Evolutionary conservation across 495 filamentous ascomycete genomes (phyloP).

Genomic region (Tetracladium marchalianum): DNA sequence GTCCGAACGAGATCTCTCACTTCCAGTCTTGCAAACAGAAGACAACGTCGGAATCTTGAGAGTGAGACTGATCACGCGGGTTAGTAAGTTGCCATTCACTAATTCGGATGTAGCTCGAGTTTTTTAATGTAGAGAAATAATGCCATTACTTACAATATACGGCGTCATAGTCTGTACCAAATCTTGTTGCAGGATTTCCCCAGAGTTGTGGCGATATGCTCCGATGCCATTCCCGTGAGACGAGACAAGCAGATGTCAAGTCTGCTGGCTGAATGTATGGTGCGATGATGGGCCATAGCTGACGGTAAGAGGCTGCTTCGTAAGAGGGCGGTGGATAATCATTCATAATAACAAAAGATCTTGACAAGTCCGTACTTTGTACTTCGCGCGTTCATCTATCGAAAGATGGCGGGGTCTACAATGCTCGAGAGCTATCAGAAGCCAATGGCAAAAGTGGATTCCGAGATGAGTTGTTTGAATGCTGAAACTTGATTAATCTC

Average conservation of each 20-base stretch:
- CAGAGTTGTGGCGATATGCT: slow-evolving; percentile 54
- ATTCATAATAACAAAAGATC: not conserved
- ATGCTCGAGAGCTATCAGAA: no score
- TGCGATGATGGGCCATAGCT: slow-evolving; percentile 54
- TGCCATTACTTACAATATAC: slow-evolving; percentile 40
- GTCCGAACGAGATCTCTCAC: slow-evolving; percentile 52
- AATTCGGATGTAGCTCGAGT: slow-evolving; percentile 2
- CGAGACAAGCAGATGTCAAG: slow-evolving; percentile 47
- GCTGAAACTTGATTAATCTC: no score
- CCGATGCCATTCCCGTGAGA: slow-evolving; percentile 47
- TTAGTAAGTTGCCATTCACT: not conserved
- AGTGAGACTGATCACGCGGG: slow-evolving; percentile 40
- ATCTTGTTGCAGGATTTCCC: slow-evolving; percentile 57
- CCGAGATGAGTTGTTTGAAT: no score
- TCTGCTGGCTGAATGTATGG: slow-evolving; percentile 48
- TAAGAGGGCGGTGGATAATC: slow-evolving; percentile 42
- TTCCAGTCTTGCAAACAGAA: slow-evolving; percentile 41
- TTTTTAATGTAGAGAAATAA: not conserved
- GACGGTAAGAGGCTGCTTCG: slow-evolving; percentile 43
- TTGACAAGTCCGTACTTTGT: no score
- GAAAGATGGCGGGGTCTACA: no score
- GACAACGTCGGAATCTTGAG: slow-evolving; percentile 50
- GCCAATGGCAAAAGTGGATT: no score
- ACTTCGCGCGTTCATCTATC: no score
- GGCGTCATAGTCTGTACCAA: slow-evolving; percentile 51